Base-by-base conservation (phyloP, 2,329 filamentous ascomycete genomes). In the Dactylonectria macrodidyma region DNA sequence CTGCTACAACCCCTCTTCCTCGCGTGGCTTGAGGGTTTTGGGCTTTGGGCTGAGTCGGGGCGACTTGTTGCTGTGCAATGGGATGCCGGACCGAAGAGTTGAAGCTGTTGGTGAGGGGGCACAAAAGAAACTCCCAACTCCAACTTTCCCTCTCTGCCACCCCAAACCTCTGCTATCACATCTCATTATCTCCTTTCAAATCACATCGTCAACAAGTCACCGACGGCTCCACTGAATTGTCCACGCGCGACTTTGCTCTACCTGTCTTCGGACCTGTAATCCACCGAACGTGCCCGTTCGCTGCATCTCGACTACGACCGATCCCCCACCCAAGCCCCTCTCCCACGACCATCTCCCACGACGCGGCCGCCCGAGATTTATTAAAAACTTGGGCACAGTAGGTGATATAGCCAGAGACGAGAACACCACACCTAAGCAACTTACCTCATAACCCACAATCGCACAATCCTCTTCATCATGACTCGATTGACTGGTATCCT, bases 401-500 rank as follows among this genome's bases (percentile, higher is more conserved):
- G 24, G 8, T 30, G 34, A 44, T 9, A 61, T 22, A 46, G n/a
- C 24, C 11, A 46, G 26, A 33, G 36, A n/a, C 7, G 19, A 30
- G 16, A 24, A 22, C 2, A 46, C 16, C 47, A 8, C 38, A 36
- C 24, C 30, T 52, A 26, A 16, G 50, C 36, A 48, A 24, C 46
- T 57, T 22, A 59, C 56, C 51, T 46, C 50, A 67, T 38, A 52
- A 26, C 19, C 19, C 19, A 30, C 7, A 30, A 30, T 30, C 26
- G 4, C 16, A 50, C 26, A 33, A 24, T 10, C 16, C 14, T 22
- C 22, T 52, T 11, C 11, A 48, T 61, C 54, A 66, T 54, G 47
- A 38, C 54, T 48, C 59, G 59, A 10, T 22, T 66, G 9, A 84
- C 84, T 24, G 77, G 79, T 72, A 87, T 96, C 73, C 89, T 97